Conservation (phyloP, 495 filamentous ascomycete species). For the Cercophora sp. region DNA sequence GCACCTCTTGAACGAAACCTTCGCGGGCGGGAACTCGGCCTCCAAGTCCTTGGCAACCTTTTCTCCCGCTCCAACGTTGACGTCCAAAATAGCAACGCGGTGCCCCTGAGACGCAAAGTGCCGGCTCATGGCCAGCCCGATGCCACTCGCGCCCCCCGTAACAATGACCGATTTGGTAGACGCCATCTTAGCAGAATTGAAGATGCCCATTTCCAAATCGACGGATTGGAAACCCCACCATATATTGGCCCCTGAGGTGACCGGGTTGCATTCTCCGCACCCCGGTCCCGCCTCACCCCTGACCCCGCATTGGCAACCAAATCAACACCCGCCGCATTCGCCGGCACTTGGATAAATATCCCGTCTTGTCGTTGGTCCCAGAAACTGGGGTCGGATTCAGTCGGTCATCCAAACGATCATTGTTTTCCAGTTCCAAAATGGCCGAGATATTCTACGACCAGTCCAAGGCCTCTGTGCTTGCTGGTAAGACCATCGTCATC, state of each 20-base stretch:
- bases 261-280: too few species aligned
- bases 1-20: slow-evolving; percentile 40
- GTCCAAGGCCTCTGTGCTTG: not conserved
- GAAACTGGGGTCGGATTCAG: too few species aligned
- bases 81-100: slow-evolving; percentile 49
- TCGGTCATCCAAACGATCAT: too few species aligned
- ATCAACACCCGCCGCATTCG: too few species aligned
- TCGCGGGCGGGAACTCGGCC: slow-evolving; percentile 32
- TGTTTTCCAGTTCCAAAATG: too few species aligned
- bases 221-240: too few species aligned
- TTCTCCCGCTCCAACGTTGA: slow-evolving; percentile 35
- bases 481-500: slow-evolving; percentile 14
- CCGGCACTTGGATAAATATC: too few species aligned
- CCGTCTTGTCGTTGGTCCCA: too few species aligned
- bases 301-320: too few species aligned
- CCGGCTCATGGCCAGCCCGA: slow-evolving; percentile 47
- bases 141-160: slow-evolving; percentile 52
- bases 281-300: too few species aligned
- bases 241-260: too few species aligned
- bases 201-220: too few species aligned
- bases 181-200: not conserved
- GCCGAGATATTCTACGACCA: slow-evolving; percentile 17
- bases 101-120: slow-evolving; percentile 46
- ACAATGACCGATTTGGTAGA: slow-evolving; percentile 27
- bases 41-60: slow-evolving; percentile 29